phyloP scores from a whole-genome alignment of 371 early-diverging fungal genomes.

The Globomyces sp. region DNA sequence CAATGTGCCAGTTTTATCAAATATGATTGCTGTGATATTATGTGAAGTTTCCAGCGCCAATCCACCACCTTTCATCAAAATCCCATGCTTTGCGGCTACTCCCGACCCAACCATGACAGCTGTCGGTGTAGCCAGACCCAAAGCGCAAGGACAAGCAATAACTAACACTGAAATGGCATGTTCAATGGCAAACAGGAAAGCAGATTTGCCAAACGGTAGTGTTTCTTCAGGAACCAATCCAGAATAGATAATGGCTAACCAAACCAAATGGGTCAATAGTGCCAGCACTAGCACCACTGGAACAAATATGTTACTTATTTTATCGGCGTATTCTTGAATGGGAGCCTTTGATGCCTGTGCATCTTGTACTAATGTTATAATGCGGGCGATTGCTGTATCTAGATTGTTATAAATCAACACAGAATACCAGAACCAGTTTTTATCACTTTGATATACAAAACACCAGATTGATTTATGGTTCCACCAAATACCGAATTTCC shows the following conservation, averaged over 20 bases:
- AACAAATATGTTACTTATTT: constrained; percentile 84
- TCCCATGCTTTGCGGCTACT: constrained; percentile 86
- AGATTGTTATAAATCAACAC: neutral
- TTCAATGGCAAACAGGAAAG: constrained; percentile 78
- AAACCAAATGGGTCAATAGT: constrained; percentile 68
- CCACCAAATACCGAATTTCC: constrained; percentile 85
- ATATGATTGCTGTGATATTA: constrained; percentile 74
- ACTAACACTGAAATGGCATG: constrained; percentile 92
- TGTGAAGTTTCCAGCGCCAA: constrained; percentile 68
- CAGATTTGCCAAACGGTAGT: constrained; percentile 43
- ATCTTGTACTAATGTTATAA: constrained; percentile 82
- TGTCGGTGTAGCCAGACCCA: constrained; percentile 94
- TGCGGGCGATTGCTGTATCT: constrained; percentile 76
- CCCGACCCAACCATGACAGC: constrained; percentile 99
- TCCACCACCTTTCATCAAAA: constrained; percentile 81
- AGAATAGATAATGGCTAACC: constrained; percentile 61
- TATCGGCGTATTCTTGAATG: constrained; percentile 80
- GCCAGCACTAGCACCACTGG: constrained; percentile 76
- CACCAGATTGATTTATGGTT: constrained; percentile 76
- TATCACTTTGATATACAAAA: constrained; percentile 53
- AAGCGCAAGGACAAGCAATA: constrained; percentile 96
- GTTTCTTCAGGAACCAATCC: constrained; percentile 18
- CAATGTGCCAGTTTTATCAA: constrained; percentile 97
- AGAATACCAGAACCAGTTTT: constrained; percentile 62
- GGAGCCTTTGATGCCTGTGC: constrained; percentile 83